Evolutionary conservation across 2,329 filamentous ascomycete species (phyloP).

Genomic region (Colletotrichum plurivorum): DNA sequence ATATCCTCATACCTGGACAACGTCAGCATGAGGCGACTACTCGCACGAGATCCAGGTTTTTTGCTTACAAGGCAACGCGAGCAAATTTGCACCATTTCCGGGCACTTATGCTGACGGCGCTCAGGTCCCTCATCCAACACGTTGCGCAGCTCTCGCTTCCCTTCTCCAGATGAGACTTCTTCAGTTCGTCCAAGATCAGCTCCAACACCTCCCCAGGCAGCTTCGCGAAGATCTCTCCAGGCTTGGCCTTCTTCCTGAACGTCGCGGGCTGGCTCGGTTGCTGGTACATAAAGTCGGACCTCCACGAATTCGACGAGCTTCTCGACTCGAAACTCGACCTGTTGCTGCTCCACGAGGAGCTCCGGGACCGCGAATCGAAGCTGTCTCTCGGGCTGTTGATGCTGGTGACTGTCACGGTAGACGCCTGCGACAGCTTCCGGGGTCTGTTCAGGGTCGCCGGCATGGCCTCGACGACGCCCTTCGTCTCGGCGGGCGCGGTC

Average conservation of each 20-base stretch:
- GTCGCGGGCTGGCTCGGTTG: slow-evolving; percentile 45
- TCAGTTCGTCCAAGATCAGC: slow-evolving; percentile 68
- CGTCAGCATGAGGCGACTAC: slow-evolving; percentile 6
- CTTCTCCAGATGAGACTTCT: slow-evolving; percentile 63
- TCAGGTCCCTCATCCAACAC: slow-evolving; percentile 75
- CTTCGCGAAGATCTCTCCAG: slow-evolving; percentile 67
- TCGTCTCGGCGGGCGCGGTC: slow-evolving; percentile 43
- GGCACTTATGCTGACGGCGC: slow-evolving; percentile 64
- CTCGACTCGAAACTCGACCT: slow-evolving; percentile 58
- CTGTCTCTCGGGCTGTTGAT: slow-evolving; percentile 49
- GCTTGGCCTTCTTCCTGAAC: slow-evolving; percentile 49
- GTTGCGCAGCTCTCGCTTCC: slow-evolving; percentile 71
- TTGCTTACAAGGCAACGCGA: slow-evolving; percentile 63
- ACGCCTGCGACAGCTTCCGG: slow-evolving; percentile 51
- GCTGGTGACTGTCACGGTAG: slow-evolving; percentile 44
- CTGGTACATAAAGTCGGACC: slow-evolving; percentile 45
- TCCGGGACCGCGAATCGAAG: slow-evolving; percentile 45
- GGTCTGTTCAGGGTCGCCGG: slow-evolving; percentile 52
- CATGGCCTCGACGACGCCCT: slow-evolving; percentile 38
- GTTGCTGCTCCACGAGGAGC: slow-evolving; percentile 52
- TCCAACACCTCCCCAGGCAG: slow-evolving; percentile 72
- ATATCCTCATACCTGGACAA: slow-evolving; percentile 68
- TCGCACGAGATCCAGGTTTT: neutral
- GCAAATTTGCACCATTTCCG: slow-evolving; percentile 68
- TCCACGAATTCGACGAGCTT: slow-evolving; percentile 47